Conservation (phyloP, 345 rosid genomes). For the Sonneratia caseolaris region DNA sequence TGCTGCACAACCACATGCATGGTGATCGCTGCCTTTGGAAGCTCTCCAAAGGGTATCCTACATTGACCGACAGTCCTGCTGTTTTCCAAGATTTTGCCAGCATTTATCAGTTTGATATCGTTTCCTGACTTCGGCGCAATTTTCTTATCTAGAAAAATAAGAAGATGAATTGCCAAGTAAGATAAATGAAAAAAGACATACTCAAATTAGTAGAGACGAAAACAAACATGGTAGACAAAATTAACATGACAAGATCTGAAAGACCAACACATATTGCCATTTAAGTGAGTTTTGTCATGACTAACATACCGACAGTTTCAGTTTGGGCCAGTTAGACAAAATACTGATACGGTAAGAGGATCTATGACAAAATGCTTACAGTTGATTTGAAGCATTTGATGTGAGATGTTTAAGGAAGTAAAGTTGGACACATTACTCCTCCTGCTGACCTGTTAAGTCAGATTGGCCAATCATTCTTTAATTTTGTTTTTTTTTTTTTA, state of each 20-base stretch:
- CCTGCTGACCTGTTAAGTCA: background rate
- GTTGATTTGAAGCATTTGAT: background rate
- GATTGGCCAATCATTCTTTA: background rate
- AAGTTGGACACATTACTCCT: too few relatives aligned
- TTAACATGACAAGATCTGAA: background rate
- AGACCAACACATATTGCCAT: background rate
- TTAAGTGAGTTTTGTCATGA: too few relatives aligned
- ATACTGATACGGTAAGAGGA: background rate
- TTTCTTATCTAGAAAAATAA: slow-evolving; percentile 45
- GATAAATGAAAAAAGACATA: background rate
- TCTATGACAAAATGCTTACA: background rate
- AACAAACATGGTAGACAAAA: background rate
- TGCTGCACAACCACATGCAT: slow-evolving; percentile 97
- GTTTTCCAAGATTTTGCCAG: slow-evolving; percentile 84
- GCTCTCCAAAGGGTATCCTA: slow-evolving; percentile 68
- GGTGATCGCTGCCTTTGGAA: slow-evolving; percentile 55
- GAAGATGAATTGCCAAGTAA: background rate
- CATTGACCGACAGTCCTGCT: slow-evolving; percentile 80
- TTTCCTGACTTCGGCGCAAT: slow-evolving; percentile 59
- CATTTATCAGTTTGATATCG: slow-evolving; percentile 81
- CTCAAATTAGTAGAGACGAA: background rate
- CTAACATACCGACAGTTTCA: too few relatives aligned
- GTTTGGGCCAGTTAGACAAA: too few relatives aligned
- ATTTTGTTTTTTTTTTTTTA: background rate
- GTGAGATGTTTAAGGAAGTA: too few relatives aligned